These are phyloP conservation scores for Petunia secreta DNA, from an alignment of 257 asterid genomes.

Conservation along the genomic window DNA sequence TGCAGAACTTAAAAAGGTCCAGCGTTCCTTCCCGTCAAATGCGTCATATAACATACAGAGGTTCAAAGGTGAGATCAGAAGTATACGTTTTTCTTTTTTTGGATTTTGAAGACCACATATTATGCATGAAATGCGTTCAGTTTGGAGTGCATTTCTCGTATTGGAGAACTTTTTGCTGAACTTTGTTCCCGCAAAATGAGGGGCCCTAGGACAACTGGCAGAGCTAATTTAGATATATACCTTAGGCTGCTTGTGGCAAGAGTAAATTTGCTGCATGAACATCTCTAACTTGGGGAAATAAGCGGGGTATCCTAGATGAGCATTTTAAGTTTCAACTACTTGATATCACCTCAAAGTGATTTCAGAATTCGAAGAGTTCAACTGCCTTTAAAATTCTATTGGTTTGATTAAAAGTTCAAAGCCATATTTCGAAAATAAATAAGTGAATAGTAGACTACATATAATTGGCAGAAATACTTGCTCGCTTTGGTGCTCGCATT, in stretches of 20 bases:
- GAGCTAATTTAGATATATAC: not conserved
- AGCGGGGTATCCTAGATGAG: slow-evolving; percentile 9
- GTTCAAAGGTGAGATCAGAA: slow-evolving; percentile 71
- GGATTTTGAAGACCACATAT: slow-evolving; percentile 13
- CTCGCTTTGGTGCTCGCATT: slow-evolving; percentile 3
- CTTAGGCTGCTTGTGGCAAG: not conserved
- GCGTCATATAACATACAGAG: slow-evolving; percentile 97
- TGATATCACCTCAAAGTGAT: not conserved
- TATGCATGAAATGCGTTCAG: not conserved
- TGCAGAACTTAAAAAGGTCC: slow-evolving; percentile 67
- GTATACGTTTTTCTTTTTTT: not conserved
- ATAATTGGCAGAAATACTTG: not conserved
- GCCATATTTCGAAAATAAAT: not conserved
- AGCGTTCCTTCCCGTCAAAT: slow-evolving; percentile 76
- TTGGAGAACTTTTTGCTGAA: not conserved
- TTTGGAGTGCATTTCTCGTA: slow-evolving; percentile 1
- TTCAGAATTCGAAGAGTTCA: not conserved
- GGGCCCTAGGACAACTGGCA: not conserved
- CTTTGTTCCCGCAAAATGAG: slow-evolving; percentile 16
- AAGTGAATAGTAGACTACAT: not conserved
- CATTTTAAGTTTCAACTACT: not conserved
- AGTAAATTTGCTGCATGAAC: not conserved
- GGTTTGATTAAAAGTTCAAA: not conserved
- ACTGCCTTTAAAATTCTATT: not conserved
- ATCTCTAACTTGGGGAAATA: slow-evolving; percentile 1